phyloP scores from a whole-genome alignment of 352 stramenopile genomes.

The Pythium plurisporium region DNA sequence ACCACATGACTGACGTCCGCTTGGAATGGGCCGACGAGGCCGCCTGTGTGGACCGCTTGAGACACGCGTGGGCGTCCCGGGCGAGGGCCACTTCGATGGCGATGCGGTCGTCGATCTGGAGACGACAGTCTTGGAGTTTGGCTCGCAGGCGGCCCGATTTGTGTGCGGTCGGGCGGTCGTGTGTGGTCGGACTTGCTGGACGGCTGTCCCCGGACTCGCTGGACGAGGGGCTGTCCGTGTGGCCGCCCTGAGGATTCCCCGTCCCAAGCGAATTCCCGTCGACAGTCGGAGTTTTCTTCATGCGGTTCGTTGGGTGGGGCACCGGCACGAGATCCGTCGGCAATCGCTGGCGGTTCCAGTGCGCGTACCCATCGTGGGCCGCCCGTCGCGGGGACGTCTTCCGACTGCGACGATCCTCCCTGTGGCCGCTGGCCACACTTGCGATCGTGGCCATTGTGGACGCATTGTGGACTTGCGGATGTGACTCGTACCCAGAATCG shows the following conservation, averaged over 20 bases:
- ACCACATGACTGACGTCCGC: constrained; percentile 49
- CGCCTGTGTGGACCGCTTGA: constrained; percentile 27
- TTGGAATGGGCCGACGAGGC: constrained; percentile 17
- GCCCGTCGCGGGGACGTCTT: background rate
- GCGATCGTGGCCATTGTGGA: constrained; percentile 1
- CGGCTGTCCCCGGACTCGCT: background rate
- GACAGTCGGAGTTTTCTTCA: constrained; percentile 13
- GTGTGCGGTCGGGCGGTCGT: too few species aligned
- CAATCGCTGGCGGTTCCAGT: constrained; percentile 17
- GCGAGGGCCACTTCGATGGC: constrained; percentile 38
- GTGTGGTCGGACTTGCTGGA: constrained; percentile 7
- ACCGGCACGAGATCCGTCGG: constrained; percentile 21
- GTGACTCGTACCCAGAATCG: constrained; percentile 7
- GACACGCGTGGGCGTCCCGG: constrained; percentile 25
- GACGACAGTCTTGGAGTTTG: constrained; percentile 56
- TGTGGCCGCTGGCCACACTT: background rate
- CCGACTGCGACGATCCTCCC: background rate
- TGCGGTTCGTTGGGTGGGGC: constrained; percentile 2
- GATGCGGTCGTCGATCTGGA: constrained; percentile 55
- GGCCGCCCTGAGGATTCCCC: constrained; percentile 22
- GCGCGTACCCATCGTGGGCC: constrained; percentile 9
- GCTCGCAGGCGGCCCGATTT: constrained; percentile 47
- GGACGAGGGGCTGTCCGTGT: background rate
- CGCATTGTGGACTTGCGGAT: constrained; percentile 7
- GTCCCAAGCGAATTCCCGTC: background rate